phyloP scores from a whole-genome alignment of 2,329 filamentous ascomycete species.

The Dactylellina parvicollis region DNA sequence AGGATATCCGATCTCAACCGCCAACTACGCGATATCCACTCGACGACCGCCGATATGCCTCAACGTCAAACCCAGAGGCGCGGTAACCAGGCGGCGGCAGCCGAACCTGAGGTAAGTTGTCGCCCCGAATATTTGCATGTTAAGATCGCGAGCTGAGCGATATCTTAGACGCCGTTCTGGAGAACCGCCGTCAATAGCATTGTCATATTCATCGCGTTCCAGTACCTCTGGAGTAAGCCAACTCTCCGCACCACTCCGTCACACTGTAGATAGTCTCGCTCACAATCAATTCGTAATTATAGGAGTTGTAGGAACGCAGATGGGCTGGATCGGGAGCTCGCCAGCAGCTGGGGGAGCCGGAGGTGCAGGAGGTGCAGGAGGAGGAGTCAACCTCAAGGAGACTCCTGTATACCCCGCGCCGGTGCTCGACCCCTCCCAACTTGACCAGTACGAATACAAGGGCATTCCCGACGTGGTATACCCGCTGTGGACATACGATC shows the following conservation, averaged over 20 bases:
- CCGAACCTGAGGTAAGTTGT: slow-evolving; percentile 32
- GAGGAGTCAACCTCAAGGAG: slow-evolving; percentile 63
- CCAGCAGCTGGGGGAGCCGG: slow-evolving; percentile 60
- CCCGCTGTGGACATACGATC: slow-evolving; percentile 87
- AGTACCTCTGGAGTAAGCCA: slow-evolving; percentile 69
- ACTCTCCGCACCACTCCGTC: slow-evolving; percentile 29
- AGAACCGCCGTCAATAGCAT: slow-evolving; percentile 61
- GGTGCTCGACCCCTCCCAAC: slow-evolving; percentile 69
- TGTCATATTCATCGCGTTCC: slow-evolving; percentile 69
- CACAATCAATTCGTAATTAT: background rate
- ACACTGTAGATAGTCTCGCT: background rate
- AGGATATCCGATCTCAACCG: background rate
- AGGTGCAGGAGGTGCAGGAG: background rate
- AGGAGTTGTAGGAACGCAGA: slow-evolving; percentile 57
- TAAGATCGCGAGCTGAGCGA: background rate
- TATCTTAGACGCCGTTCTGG: slow-evolving; percentile 56
- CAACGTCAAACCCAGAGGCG: slow-evolving; percentile 35
- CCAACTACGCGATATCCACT: slow-evolving; percentile 1
- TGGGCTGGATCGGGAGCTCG: slow-evolving; percentile 65
- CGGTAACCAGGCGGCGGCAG: slow-evolving; percentile 23
- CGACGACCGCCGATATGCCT: slow-evolving; percentile 24
- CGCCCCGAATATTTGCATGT: background rate
- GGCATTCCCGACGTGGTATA: slow-evolving; percentile 75
- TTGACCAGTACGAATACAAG: slow-evolving; percentile 71
- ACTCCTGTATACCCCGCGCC: slow-evolving; percentile 65